These are phyloP conservation scores for Parsonsia alboflavescens DNA, from an alignment of 257 asterid genomes.

Conservation along the genomic window DNA sequence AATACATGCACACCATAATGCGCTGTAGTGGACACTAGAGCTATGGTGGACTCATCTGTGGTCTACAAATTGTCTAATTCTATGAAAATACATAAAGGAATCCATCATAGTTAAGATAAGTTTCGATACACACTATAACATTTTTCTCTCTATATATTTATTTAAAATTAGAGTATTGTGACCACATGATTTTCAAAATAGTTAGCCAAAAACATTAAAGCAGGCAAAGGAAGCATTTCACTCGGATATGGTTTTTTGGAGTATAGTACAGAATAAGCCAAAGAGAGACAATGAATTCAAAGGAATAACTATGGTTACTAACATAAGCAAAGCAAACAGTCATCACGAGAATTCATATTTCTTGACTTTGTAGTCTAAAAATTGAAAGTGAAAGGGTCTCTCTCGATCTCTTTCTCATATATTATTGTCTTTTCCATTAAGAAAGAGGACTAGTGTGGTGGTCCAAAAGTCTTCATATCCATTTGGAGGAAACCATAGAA, in stretches of 20 bases:
- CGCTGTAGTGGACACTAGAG: too few species aligned
- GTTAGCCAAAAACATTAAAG: not conserved
- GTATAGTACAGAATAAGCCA: not conserved
- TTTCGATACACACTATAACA: too few species aligned
- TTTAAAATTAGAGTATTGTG: too few species aligned
- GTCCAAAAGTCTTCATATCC: slow-evolving; percentile 8
- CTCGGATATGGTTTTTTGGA: not conserved
- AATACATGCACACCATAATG: too few species aligned
- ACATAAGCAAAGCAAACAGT: not conserved
- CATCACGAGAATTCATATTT: not conserved
- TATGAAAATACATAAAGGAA: too few species aligned
- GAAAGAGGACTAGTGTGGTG: not conserved
- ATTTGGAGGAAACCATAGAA: not conserved
- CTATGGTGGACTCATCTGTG: too few species aligned
- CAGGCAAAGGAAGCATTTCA: not conserved
- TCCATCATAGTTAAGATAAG: too few species aligned
- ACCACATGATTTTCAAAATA: too few species aligned
- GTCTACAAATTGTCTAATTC: too few species aligned
- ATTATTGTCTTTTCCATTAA: slow-evolving; percentile 1
- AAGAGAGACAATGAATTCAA: not conserved
- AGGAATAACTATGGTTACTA: not conserved
- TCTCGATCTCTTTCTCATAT: not conserved
- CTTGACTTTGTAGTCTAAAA: not conserved
- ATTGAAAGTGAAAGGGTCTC: not conserved
- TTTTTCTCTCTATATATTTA: too few species aligned